Conservation (phyloP, 2,329 filamentous ascomycete genomes). For the Pseudogymnoascus sp. region DNA sequence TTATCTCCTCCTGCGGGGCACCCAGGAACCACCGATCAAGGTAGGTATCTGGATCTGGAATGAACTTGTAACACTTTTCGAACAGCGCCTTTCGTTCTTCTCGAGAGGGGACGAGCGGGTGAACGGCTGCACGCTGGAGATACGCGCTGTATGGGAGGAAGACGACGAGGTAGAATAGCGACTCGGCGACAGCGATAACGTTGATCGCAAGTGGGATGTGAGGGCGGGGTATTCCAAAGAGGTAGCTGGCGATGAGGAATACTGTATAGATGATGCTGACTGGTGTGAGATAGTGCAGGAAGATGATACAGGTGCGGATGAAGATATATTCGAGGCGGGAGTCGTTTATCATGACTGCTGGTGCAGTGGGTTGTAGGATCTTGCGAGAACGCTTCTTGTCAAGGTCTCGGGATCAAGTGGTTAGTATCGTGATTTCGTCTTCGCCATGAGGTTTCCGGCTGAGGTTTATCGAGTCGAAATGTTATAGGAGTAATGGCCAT, state of each 20-base stretch:
- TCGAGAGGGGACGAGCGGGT: slow-evolving; percentile 40
- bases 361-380: not conserved
- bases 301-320: slow-evolving; percentile 43
- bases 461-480: not conserved
- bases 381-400: not conserved
- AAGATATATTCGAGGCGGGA: slow-evolving; percentile 29
- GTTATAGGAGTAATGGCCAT: not conserved
- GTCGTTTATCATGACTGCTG: slow-evolving; percentile 29
- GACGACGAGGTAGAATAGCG: slow-evolving; percentile 47
- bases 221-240: slow-evolving; percentile 26
- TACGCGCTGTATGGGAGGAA: slow-evolving; percentile 46
- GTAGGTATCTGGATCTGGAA: slow-evolving; percentile 48
- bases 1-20: slow-evolving; percentile 46
- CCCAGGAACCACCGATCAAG: slow-evolving; percentile 53
- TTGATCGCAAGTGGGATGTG: slow-evolving; percentile 27
- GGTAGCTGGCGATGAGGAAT: slow-evolving; percentile 30
- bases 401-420: not conserved
- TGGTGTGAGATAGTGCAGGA: slow-evolving; percentile 44
- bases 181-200: slow-evolving; percentile 43
- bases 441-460: not conserved
- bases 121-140: slow-evolving; percentile 46
- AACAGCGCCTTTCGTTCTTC: slow-evolving; percentile 46
- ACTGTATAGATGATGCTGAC: slow-evolving; percentile 42
- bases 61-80: slow-evolving; percentile 43
- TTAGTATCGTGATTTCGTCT: not conserved